phyloP scores from a whole-genome alignment of 148 eudicot genomes.

The Fagopyrum esculentum region DNA sequence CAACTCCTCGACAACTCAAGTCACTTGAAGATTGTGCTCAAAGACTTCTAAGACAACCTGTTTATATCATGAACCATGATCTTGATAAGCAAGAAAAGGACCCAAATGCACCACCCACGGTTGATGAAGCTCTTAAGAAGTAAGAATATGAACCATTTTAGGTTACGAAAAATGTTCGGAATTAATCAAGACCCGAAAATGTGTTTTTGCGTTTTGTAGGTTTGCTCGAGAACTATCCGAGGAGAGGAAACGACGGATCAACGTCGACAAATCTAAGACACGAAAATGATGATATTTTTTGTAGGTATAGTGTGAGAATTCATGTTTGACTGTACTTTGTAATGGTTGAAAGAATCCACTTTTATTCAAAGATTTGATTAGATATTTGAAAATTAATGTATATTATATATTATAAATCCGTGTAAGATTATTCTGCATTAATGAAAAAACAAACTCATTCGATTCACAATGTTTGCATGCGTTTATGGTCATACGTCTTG shows the following conservation, averaged over 20 bases:
- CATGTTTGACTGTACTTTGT: background rate
- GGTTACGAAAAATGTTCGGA: background rate
- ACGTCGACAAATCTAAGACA: background rate
- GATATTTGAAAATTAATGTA: background rate
- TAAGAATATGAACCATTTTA: background rate
- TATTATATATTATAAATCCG: background rate
- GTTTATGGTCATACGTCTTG: background rate
- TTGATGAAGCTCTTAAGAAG: constrained; percentile 6
- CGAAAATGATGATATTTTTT: background rate
- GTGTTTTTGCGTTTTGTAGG: background rate
- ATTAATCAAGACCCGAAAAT: background rate
- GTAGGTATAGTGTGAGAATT: background rate
- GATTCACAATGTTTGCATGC: constrained; percentile 1
- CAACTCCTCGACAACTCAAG: background rate
- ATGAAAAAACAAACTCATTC: background rate
- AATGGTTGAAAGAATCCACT: too few relatives aligned
- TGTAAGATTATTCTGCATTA: background rate
- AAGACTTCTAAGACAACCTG: background rate
- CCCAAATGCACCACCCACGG: background rate
- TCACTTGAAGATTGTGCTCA: constrained; percentile 8
- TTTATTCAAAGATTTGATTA: background rate
- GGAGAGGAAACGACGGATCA: background rate
- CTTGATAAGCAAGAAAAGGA: constrained; percentile 5
- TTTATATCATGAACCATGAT: background rate
- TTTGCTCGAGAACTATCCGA: constrained; percentile 6